Conservation (phyloP, 2,329 filamentous ascomycete species). For the Knoxdaviesia capensis region DNA sequence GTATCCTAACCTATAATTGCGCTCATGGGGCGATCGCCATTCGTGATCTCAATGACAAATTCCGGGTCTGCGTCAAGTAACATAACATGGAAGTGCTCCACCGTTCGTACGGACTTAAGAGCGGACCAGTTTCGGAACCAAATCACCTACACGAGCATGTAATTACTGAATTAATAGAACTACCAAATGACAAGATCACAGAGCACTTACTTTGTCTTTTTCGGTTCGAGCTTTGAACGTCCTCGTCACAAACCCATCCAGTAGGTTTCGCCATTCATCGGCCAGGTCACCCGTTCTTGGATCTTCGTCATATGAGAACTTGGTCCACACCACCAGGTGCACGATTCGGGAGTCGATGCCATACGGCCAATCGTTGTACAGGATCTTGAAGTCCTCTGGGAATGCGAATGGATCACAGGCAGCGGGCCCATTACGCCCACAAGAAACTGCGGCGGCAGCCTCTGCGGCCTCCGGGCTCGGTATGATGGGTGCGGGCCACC, state of each 20-base stretch:
- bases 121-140: conserved; percentile 56
- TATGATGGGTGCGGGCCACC: conserved; percentile 20
- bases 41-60: conserved; percentile 51
- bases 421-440: too few species aligned
- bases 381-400: conserved; percentile 44
- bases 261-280: conserved; percentile 36
- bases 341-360: conserved; percentile 59
- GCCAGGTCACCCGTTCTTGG: conserved; percentile 45
- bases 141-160: conserved; percentile 10
- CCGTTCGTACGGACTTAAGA: conserved; percentile 69
- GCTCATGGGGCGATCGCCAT: conserved; percentile 49
- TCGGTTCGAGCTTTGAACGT: conserved; percentile 39
- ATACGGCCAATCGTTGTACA: conserved; percentile 91
- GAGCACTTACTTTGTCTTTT: conserved; percentile 26
- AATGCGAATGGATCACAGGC: conserved; percentile 1
- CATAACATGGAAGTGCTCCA: conserved; percentile 95
- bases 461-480: neutral
- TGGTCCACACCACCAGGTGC: conserved; percentile 85
- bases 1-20: conserved; percentile 7
- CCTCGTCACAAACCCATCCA: conserved; percentile 49
- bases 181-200: too few species aligned
- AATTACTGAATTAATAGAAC: too few species aligned
- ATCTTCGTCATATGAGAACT: conserved; percentile 61
- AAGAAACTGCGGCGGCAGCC: too few species aligned
- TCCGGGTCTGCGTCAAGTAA: conserved; percentile 52